phyloP scores from a whole-genome alignment of 306 rosid species.

The Psophocarpus tetragonolobus region DNA sequence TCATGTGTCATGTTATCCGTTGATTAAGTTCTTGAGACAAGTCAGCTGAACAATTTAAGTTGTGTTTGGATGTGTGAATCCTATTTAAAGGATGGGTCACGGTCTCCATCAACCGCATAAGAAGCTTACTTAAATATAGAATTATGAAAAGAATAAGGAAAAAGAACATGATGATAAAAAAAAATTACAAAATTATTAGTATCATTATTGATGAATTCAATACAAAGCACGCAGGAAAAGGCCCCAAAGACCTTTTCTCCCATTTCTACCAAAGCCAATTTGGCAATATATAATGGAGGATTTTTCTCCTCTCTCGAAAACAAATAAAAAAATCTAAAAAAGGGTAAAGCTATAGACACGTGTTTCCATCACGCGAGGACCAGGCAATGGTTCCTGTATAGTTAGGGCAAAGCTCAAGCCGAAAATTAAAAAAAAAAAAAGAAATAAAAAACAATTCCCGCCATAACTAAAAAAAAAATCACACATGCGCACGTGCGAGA shows the following conservation, averaged over 20 bases:
- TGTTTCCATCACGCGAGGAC: constrained; percentile 62
- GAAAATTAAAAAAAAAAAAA: constrained; percentile 11
- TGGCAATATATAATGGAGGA: constrained; percentile 36
- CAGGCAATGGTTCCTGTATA: constrained; percentile 46
- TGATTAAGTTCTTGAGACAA: neutral
- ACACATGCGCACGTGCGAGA: constrained; percentile 46
- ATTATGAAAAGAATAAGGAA: neutral
- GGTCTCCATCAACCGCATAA: neutral
- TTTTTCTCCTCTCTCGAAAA: constrained; percentile 28
- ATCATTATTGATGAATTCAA: constrained; percentile 54
- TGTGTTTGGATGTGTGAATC: no score
- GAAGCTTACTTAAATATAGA: neutral
- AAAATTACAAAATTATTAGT: constrained; percentile 31
- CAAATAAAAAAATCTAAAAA: constrained; percentile 40
- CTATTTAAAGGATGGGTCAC: no score
- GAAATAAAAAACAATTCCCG: constrained; percentile 44
- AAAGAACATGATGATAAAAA: neutral
- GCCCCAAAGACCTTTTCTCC: constrained; percentile 82
- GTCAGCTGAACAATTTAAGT: constrained; percentile 4
- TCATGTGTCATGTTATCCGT: constrained; percentile 45
- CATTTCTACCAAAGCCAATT: constrained; percentile 41
- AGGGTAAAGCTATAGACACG: constrained; percentile 40
- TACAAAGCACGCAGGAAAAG: constrained; percentile 67
- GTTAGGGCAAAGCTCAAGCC: constrained; percentile 59
- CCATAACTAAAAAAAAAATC: constrained; percentile 51